Evolutionary conservation across 495 filamentous ascomycete genomes (phyloP).

Genomic region (Aspergillus taichungensis): DNA sequence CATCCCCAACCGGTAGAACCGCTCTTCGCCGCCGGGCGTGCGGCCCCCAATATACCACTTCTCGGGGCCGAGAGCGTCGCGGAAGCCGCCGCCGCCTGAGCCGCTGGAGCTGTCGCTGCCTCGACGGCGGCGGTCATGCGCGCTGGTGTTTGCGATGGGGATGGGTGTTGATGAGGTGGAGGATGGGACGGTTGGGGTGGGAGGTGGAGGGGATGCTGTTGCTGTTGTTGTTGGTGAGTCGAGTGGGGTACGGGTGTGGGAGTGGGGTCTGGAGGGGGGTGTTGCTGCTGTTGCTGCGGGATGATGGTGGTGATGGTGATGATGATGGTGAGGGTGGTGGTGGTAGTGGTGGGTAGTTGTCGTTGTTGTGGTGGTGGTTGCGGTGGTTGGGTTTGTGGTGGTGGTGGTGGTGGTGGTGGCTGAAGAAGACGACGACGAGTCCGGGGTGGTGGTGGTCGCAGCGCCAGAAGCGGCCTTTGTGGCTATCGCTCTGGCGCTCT

Average conservation of each 20-base stretch:
- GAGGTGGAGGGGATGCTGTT: constrained; percentile 17
- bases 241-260: constrained; percentile 14
- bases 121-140: constrained; percentile 34
- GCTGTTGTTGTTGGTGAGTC: constrained; percentile 15
- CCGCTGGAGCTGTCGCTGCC: constrained; percentile 73
- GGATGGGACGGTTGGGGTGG: constrained; percentile 7
- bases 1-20: constrained; percentile 68
- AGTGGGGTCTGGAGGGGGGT: constrained; percentile 12
- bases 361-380: constrained; percentile 6
- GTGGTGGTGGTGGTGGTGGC: constrained; percentile 3
- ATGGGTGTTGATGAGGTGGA: constrained; percentile 21
- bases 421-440: constrained; percentile 6
- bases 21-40: constrained; percentile 78
- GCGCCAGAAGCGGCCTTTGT: constrained; percentile 24
- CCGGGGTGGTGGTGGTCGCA: neutral
- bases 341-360: constrained; percentile 17
- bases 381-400: constrained; percentile 3
- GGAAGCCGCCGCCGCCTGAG: constrained; percentile 62
- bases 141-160: constrained; percentile 30
- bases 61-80: constrained; percentile 67
- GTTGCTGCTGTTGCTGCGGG: no score
- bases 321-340: constrained; percentile 12
- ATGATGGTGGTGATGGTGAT: no score
- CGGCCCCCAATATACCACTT: constrained; percentile 86
- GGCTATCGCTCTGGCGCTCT: constrained; percentile 35